Percentiles rank a stretch among this genome's conserved stretches.
These are phyloP conservation scores for Zalaria sp. DNA, from an alignment of 2,329 filamentous ascomycete species.

Conservation along the genomic window DNA sequence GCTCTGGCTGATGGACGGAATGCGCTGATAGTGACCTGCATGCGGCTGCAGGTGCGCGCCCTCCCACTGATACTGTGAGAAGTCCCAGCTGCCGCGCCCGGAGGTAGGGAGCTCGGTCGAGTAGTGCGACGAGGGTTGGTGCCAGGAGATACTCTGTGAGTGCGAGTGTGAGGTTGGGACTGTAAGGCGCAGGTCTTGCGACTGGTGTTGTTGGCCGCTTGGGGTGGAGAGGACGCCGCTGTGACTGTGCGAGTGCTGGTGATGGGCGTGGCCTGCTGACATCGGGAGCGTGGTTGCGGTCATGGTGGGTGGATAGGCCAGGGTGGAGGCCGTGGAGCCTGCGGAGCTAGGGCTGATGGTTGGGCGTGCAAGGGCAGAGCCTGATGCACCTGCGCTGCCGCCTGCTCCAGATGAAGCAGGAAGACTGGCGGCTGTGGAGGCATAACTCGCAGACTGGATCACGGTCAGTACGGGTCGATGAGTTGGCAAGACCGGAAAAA, in stretches of 20 bases:
- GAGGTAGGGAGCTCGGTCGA: conserved; percentile 14
- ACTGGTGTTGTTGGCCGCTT: conserved; percentile 10
- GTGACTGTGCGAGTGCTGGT: conserved; percentile 1
- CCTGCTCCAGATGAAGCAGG: conserved; percentile 15
- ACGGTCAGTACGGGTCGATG: conserved; percentile 1
- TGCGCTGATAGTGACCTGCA: conserved; percentile 6
- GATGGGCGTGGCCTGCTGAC: conserved; percentile 7
- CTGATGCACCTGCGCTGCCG: conserved; percentile 11
- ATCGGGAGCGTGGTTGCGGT: conserved; percentile 9
- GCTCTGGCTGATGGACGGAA: conserved; percentile 8
- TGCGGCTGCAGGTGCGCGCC: conserved; percentile 1
- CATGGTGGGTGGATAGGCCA: conserved; percentile 16
- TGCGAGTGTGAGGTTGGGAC: conserved; percentile 1
- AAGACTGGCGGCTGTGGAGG: conserved; percentile 44
- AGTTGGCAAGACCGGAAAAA: conserved; percentile 4
- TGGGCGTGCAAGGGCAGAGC: conserved; percentile 15
- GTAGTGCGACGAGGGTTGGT: conserved; percentile 17
- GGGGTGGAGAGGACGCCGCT: conserved; percentile 8
- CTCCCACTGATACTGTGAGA: conserved; percentile 3
- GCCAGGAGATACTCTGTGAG: conserved; percentile 15
- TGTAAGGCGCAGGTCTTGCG: background rate
- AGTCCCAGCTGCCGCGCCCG: conserved; percentile 14
- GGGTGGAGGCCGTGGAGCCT: conserved; percentile 17
- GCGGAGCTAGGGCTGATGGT: conserved; percentile 16
- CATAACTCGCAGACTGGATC: conserved; percentile 50